Percentiles rank a stretch among this genome's conserved stretches.
Evolutionary conservation across 768 basidiomycete genomes (phyloP).

Genomic region (Thelephora aurantiotincta): DNA sequence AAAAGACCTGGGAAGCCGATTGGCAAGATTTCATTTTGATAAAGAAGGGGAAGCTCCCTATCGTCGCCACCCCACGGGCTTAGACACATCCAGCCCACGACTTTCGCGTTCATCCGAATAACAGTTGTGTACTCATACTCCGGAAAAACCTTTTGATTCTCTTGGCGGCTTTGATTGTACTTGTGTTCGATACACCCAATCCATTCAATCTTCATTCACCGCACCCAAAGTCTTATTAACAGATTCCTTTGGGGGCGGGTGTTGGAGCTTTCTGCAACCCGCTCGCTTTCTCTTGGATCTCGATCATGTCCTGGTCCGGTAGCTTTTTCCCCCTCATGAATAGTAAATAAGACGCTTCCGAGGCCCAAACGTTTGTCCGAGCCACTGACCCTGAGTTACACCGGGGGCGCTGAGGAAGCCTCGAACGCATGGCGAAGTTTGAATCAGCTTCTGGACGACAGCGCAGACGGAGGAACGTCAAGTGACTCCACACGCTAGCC

Average conservation of each 20-base stretch:
- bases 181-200: neutral
- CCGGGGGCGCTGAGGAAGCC: too few species aligned
- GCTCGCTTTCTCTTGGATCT: constrained; percentile 37
- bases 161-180: too few species aligned
- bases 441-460: too few species aligned
- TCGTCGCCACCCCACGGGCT: constrained; percentile 3
- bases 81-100: too few species aligned
- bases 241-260: neutral
- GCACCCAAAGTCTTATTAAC: neutral
- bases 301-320: constrained; percentile 63
- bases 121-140: too few species aligned
- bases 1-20: constrained; percentile 6
- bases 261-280: constrained; percentile 65
- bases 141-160: too few species aligned
- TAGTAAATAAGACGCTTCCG: constrained; percentile 40
- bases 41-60: constrained; percentile 12
- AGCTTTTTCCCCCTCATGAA: constrained; percentile 53
- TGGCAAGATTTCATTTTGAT: constrained; percentile 19
- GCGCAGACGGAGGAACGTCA: too few species aligned
- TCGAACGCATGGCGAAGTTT: too few species aligned
- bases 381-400: too few species aligned
- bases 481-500: too few species aligned
- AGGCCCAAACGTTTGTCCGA: constrained; percentile 1
- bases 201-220: neutral
- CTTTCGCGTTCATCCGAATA: neutral